phyloP scores from a whole-genome alignment of 371 early-diverging fungal species.

The Mucor lusitanicus region DNA sequence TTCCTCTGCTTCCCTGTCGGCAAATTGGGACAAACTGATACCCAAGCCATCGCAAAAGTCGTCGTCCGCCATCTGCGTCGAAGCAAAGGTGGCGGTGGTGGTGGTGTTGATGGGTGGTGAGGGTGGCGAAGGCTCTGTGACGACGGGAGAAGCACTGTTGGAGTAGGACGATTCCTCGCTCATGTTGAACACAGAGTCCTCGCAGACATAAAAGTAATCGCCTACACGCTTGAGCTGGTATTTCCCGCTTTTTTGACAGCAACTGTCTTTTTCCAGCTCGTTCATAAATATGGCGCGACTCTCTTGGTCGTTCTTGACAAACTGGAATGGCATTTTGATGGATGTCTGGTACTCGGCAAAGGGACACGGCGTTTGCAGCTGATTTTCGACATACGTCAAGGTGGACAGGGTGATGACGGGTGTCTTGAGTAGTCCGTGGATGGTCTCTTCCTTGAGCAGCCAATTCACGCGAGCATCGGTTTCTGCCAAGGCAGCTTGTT shows the following conservation, averaged over 20 bases:
- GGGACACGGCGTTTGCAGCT: constrained; percentile 46
- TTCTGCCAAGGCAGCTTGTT: constrained; percentile 63
- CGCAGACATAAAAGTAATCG: constrained; percentile 62
- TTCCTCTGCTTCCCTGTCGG: constrained; percentile 4
- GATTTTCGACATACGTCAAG: constrained; percentile 57
- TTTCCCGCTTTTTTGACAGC: constrained; percentile 11
- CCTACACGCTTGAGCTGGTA: constrained; percentile 49
- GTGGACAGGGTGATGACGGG: constrained; percentile 50
- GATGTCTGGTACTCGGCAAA: constrained; percentile 59
- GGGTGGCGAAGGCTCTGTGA: background rate
- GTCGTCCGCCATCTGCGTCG: constrained; percentile 7
- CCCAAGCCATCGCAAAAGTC: constrained; percentile 45
- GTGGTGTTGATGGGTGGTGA: background rate
- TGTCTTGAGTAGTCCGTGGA: constrained; percentile 66
- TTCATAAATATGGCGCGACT: constrained; percentile 59
- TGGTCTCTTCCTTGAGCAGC: constrained; percentile 73
- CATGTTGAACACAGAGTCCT: constrained; percentile 43
- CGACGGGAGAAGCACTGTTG: constrained; percentile 17
- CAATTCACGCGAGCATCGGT: constrained; percentile 60
- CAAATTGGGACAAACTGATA: constrained; percentile 25
- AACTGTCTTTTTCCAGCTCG: constrained; percentile 50
- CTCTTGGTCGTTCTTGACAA: constrained; percentile 45
- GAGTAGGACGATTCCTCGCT: constrained; percentile 28
- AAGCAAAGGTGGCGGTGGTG: background rate
- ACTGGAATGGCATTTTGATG: constrained; percentile 55